Percentiles rank a stretch among this genome's conserved stretches.
Evolutionary conservation across 164 flowering plant species (phyloP).

Genomic region (Tetracentron sinense): DNA sequence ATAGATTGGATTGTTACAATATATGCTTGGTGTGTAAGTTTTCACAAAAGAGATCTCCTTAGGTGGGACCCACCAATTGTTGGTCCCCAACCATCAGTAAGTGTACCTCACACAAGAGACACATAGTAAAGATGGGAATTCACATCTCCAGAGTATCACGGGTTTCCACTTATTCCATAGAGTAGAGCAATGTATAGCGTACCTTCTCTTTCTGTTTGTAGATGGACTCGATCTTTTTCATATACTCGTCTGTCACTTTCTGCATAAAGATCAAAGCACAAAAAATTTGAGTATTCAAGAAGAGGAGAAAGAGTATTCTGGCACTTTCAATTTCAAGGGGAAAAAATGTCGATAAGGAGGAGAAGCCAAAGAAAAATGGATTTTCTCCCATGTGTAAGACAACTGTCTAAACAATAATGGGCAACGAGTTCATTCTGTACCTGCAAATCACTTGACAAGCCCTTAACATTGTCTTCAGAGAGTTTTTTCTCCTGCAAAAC

Average conservation of each 20-base stretch:
- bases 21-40: neutral
- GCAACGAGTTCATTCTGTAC: conserved; percentile 28
- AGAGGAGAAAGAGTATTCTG: neutral
- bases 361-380: too few relatives aligned
- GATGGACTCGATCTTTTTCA: conserved; percentile 83
- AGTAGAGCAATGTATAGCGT: conserved; percentile 1
- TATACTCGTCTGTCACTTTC: conserved; percentile 84
- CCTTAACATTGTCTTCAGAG: conserved; percentile 94
- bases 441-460: conserved; percentile 87
- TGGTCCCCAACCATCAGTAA: neutral
- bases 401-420: neutral
- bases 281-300: neutral
- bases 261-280: conserved; percentile 26
- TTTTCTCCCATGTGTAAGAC: too few relatives aligned
- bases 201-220: conserved; percentile 96
- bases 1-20: too few relatives aligned
- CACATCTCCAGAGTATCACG: neutral
- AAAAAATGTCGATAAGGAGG: neutral
- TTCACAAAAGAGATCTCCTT: neutral
- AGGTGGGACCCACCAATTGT: neutral
- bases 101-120: neutral
- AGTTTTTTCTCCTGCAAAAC: conserved; percentile 83
- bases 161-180: neutral
- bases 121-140: neutral
- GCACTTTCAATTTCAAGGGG: neutral